Percentiles rank a stretch among this genome's conserved stretches.
Conservation (phyloP, 495 filamentous ascomycete genomes). For the Aspergillus carlsbadensis region DNA sequence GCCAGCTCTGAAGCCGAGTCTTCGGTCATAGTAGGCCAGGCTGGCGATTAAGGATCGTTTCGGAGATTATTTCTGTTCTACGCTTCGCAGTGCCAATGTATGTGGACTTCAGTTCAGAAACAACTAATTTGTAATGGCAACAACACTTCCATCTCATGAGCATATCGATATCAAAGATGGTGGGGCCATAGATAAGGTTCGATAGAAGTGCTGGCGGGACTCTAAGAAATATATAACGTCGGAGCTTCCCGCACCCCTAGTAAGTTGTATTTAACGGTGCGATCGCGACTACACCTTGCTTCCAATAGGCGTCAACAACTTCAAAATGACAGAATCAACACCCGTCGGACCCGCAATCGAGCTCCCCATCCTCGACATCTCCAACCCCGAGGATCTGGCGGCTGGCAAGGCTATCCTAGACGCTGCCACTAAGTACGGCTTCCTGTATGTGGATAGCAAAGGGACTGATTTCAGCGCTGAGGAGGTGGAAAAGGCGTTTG, state of each 20-base stretch:
- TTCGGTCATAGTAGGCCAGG: no score
- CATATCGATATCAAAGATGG: background rate
- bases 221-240: background rate
- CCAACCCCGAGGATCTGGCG: constrained; percentile 46
- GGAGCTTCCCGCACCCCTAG: background rate
- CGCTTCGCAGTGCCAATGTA: no score
- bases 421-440: constrained; percentile 78
- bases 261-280: background rate
- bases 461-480: constrained; percentile 62
- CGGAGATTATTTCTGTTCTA: no score
- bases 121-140: no score
- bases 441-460: constrained; percentile 80
- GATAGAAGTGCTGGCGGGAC: background rate
- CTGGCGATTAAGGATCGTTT: no score
- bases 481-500: constrained; percentile 72
- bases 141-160: background rate
- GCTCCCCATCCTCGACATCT: constrained; percentile 83
- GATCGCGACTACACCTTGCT: background rate
- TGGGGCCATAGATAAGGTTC: constrained; percentile 6
- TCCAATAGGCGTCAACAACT: background rate
- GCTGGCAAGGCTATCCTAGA: constrained; percentile 72
- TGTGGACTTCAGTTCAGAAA: no score
- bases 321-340: constrained; percentile 38
- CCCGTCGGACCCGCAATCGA: constrained; percentile 41
- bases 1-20: no score